Base-by-base conservation (phyloP, 768 basidiomycete species). In the Symmetrospora coprosmae region DNA sequence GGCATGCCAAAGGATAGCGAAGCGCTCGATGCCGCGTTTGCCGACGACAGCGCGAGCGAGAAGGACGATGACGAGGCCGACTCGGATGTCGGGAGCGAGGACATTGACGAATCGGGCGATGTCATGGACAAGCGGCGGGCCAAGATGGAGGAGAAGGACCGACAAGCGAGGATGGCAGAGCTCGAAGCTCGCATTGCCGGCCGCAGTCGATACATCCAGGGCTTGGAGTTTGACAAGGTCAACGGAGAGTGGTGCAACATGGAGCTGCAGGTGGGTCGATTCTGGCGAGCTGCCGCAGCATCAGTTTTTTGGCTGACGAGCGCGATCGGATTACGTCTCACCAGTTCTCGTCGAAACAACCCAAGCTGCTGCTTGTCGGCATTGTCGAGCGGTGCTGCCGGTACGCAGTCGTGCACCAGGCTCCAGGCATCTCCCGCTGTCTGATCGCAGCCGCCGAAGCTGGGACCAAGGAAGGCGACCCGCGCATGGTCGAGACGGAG, bases 301-400 rank as follows among this genome's bases (percentile, higher is more conserved):
- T 50, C 4, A 27, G 37, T 31, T 52, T 5, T 45, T 50, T 31
- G 50, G 63, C 55, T 38, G 17, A 21, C 50, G 34, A 55, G 19
- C 21, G n/a, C 17, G 4, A 47, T 34, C 53, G 17, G 21, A n/a
- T n/a, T n/a, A 51, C 5, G 38, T 34, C 28, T 47, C 46, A 40
- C n/a, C 63, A 97, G 89, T 91, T 97, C 75, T 76, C 79, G 11
- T 80, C 85, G 41, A 82, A 86, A 67, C 83, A 89, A 71, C 90
- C 90, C 11, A 97, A 97, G 73, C 78, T 99, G 33, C 77, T 99
- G 21, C 78, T 99, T 40, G 88, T 97, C 47, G 92, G 90, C 46
- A 82, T 99, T 63, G 79, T 97, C 59, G 94, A 97, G 71, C 79
- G 83, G 53, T 81, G 83, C 11, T 96, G 91, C 72, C 77, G 82